These are phyloP conservation scores for Talaromyces sp. DNA, from an alignment of 2,329 filamentous ascomycete species.

Conservation along the genomic window DNA sequence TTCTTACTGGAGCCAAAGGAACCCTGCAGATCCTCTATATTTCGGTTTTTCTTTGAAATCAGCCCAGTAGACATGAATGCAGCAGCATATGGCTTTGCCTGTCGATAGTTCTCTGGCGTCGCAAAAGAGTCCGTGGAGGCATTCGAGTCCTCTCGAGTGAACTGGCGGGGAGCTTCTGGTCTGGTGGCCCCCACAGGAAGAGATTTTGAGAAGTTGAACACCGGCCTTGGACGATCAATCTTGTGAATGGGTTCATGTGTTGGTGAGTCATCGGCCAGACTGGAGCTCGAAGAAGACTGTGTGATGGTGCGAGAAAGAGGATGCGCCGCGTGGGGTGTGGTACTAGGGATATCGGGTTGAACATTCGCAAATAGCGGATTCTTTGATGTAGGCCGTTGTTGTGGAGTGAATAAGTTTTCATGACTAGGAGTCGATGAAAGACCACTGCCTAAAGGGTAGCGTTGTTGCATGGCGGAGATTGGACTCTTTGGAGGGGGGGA, in stretches of 20 bases:
- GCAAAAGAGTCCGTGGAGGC: conserved; percentile 59
- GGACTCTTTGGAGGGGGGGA: conserved; percentile 55
- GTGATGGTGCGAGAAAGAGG: conserved; percentile 84
- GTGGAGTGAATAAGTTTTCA: conserved; percentile 64
- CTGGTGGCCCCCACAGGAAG: conserved; percentile 66
- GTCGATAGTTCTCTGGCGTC: conserved; percentile 74
- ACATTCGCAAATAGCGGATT: conserved; percentile 39
- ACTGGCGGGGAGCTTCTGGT: conserved; percentile 45
- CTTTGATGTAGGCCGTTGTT: conserved; percentile 51
- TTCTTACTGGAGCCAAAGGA: conserved; percentile 57
- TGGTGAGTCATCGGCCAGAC: conserved; percentile 69
- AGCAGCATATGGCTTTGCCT: conserved; percentile 71
- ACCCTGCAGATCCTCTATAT: conserved; percentile 65
- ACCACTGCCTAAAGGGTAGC: conserved; percentile 77
- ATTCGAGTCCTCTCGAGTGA: conserved; percentile 51
- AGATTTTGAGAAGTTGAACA: conserved; percentile 69
- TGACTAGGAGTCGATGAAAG: conserved; percentile 61
- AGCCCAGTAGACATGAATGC: conserved; percentile 94
- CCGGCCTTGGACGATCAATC: conserved; percentile 53
- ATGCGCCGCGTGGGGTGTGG: conserved; percentile 58
- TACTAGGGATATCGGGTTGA: conserved; percentile 33
- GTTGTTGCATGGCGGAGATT: conserved; percentile 62
- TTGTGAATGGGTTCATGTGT: conserved; percentile 60
- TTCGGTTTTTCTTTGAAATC: conserved; percentile 89
- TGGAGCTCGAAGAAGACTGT: conserved; percentile 81